Conservation (phyloP, 306 rosid genomes). For the Lupinus albus region DNA sequence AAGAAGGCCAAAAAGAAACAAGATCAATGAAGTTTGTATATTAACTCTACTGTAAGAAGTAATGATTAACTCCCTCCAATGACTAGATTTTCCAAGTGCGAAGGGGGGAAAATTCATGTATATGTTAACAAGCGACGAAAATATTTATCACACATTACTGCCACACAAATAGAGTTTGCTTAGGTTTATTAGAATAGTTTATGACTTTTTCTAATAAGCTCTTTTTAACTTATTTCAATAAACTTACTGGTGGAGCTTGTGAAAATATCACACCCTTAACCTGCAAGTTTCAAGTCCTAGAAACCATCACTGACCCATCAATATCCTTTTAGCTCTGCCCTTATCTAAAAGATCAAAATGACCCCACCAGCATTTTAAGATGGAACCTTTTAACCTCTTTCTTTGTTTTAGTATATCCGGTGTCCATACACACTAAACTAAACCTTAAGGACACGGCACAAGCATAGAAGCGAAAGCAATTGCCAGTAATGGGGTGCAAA, state of each 20-base stretch:
- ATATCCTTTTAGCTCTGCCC: slow-evolving; percentile 40
- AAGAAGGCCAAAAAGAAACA: not conserved
- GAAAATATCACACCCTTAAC: not conserved
- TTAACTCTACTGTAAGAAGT: not conserved
- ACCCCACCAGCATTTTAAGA: slow-evolving; percentile 50
- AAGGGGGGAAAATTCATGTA: not conserved
- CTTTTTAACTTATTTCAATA: too few relatives aligned
- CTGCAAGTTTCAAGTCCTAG: slow-evolving; percentile 30
- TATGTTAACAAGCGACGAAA: slow-evolving; percentile 18
- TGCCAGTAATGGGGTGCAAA: slow-evolving; percentile 37
- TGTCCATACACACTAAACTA: slow-evolving; percentile 46
- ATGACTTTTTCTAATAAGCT: too few relatives aligned
- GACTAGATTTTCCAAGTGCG: not conserved
- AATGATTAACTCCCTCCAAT: not conserved
- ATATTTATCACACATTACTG: not conserved
- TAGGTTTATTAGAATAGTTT: too few relatives aligned
- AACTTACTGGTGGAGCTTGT: too few relatives aligned
- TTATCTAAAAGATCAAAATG: slow-evolving; percentile 39
- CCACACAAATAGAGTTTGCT: too few relatives aligned
- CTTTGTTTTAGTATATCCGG: slow-evolving; percentile 39
- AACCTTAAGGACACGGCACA: slow-evolving; percentile 48
- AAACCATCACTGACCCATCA: slow-evolving; percentile 40
- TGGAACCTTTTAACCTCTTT: too few relatives aligned
- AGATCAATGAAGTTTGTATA: not conserved
- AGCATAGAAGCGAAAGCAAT: slow-evolving; percentile 39